These are phyloP conservation scores for Boletus subcaerulescens DNA, from an alignment of 768 basidiomycete genomes.

Conservation along the genomic window DNA sequence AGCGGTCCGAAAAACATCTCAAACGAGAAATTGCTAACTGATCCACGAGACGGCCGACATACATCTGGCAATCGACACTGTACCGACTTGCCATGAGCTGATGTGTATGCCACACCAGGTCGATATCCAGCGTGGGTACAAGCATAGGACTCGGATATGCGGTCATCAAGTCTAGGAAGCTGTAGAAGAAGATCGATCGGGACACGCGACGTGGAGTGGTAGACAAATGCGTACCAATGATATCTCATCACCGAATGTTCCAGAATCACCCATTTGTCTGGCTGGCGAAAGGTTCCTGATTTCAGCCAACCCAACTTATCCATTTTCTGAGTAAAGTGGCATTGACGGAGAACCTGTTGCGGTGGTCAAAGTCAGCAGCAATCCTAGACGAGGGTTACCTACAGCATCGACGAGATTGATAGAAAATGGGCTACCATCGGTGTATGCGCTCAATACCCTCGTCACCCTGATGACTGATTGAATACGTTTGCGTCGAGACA, in stretches of 20 bases:
- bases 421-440: slow-evolving; percentile 50
- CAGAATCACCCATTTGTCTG: slow-evolving; percentile 39
- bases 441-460: slow-evolving; percentile 51
- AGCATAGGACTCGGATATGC: slow-evolving; percentile 41
- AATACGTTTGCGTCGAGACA: neutral
- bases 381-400: slow-evolving; percentile 5
- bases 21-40: slow-evolving; percentile 41
- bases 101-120: slow-evolving; percentile 75
- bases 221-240: slow-evolving; percentile 44
- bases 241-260: slow-evolving; percentile 54
- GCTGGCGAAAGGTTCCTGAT: slow-evolving; percentile 37
- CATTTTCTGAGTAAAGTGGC: slow-evolving; percentile 54
- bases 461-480: slow-evolving; percentile 30
- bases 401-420: slow-evolving; percentile 59
- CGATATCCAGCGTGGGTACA: slow-evolving; percentile 71
- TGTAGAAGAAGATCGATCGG: slow-evolving; percentile 7
- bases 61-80: slow-evolving; percentile 38
- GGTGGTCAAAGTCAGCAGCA: neutral
- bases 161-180: slow-evolving; percentile 57
- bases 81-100: slow-evolving; percentile 54
- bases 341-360: slow-evolving; percentile 52
- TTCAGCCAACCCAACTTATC: slow-evolving; percentile 49
- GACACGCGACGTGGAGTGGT: neutral
- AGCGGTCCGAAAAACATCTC: neutral
- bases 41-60: slow-evolving; percentile 47